Evolutionary conservation across 1,284 basidiomycete species (phyloP), one percentile per base, ranked within the genome.

Genomic region (Malassezia dermatis): DNA sequence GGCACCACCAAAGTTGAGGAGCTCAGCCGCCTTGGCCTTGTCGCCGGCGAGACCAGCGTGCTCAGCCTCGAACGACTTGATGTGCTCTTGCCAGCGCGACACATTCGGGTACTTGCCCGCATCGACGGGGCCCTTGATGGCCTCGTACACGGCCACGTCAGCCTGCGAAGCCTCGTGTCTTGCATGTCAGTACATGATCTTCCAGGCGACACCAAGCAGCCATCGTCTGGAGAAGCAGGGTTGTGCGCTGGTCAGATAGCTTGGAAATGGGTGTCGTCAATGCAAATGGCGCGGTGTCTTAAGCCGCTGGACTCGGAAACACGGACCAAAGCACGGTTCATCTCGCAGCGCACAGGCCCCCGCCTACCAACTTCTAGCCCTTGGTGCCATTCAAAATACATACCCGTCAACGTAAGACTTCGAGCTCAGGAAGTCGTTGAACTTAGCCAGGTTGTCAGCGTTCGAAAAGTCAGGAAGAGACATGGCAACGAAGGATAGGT

Each of bases 151-250:
- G 72, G 83, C 83, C 53, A 95, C 90, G 79, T 99, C 93, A 62
- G 93, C 90, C 79, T 96, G 91, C 51, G 91, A 91, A 56, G 93
- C 86, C 53, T 85, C 84, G 81, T 89, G 89, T 62, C 93, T 98
- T 72, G 17, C 10, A 24, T 32, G 51, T 46, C 27, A 56, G 54
- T 31, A 41, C 11, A 17, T 26, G 26, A 21, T 32, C n/a, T 23
- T 11, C 10, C 34, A 5, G 23, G 34, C 4, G 34, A 19, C 19
- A 39, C 37, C 37, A 39, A 21, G 37, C n/a, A 21, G 28, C 37
- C 15, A 15, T 12, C 37, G 27, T 35, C 11, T 34, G 35, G 27
- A 37, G 8, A 13, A 34, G 13, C 30, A 32, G 12, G 19, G n/a
- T 15, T 34, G 13, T 19, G 12, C 30, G 28, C 44, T 35, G 47